Evolutionary conservation across 2,329 filamentous ascomycete genomes (phyloP), one percentile per base, ranked within the genome.

Genomic region (Alternaria alternata): DNA sequence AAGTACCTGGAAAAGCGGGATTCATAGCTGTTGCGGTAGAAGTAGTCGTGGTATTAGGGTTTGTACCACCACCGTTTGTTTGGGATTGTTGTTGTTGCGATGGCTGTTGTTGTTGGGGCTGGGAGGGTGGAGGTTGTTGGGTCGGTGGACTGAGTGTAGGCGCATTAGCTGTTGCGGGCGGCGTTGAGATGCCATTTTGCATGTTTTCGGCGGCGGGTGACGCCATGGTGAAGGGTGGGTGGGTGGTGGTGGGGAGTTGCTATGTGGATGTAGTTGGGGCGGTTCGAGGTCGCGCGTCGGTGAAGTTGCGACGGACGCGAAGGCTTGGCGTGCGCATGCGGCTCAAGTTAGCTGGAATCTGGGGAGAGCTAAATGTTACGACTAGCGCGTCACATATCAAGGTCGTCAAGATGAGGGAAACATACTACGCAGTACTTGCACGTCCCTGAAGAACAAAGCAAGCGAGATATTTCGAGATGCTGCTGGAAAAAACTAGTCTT

Each of bases 151-250:
- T 75, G 44, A 73, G 71, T 57, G 74, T 77, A 14, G 69, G 66
- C 1, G 66, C 69, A 32, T 67, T 73, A 9, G 71, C 68, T 6
- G 75, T 78, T 1, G 75, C 71, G 7, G 77, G 76, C 0, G 78
- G 78, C 3, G 78, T 80, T 9, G 75, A 76, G 28, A 80, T 78
- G 69, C 78, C 78, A 56, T 79, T 80, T 53, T 67, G 70, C 51
- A 73, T 65, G 36, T 72, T 66, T 52, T 72, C 76, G 43, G 75
- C 67, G 18, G 71, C 70, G 9, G 78, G 78, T 12, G 78, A 80
- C 5, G 76, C 77, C 78, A 80, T 80, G 59, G 32, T 36, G 32
- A 12, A 36, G 32, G 5, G 42, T 69, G 57, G 43, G 47, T 51
- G 44, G 6, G 24, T 26, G 24, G 24, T 24, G 22, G n/a, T n/a